Evolutionary conservation across 768 basidiomycete species (phyloP).

Genomic region (Mycena crocata): DNA sequence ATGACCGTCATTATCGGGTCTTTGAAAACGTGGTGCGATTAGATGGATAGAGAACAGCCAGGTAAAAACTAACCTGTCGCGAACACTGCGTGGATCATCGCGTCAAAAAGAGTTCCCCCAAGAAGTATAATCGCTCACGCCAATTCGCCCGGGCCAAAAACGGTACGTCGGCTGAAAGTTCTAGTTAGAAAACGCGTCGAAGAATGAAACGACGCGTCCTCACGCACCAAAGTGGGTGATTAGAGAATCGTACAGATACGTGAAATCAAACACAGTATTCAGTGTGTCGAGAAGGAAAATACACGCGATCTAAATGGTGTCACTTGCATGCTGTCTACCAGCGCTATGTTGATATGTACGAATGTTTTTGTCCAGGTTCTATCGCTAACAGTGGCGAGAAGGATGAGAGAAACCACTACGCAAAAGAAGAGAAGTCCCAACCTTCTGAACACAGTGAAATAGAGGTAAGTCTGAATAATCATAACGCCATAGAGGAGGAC

Average conservation of each 20-base stretch:
- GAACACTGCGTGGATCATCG: conserved; percentile 13
- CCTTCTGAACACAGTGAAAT: conserved; percentile 51
- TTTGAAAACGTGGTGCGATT: background rate
- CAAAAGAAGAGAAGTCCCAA: background rate
- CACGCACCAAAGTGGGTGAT: conserved; percentile 49
- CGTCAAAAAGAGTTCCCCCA: background rate
- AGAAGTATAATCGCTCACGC: conserved; percentile 32
- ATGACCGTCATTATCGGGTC: conserved; percentile 28
- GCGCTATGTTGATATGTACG: conserved; percentile 47
- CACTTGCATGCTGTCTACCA: background rate
- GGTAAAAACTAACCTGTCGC: conserved; percentile 16
- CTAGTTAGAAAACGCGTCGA: background rate
- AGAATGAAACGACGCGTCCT: background rate
- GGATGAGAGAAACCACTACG: too few species aligned
- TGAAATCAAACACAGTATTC: conserved; percentile 50
- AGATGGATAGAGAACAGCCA: background rate
- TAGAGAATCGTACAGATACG: conserved; percentile 50
- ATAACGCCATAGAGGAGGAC: conserved; percentile 45
- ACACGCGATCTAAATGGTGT: conserved; percentile 7
- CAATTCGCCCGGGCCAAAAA: conserved; percentile 39
- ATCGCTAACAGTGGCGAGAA: conserved; percentile 16
- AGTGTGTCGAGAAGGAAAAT: conserved; percentile 51
- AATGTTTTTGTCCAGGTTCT: conserved; percentile 34
- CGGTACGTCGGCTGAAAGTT: conserved; percentile 37
- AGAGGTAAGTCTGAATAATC: conserved; percentile 48